phyloP scores from a whole-genome alignment of 371 early-diverging fungal genomes.

The Mortierella sp. region DNA sequence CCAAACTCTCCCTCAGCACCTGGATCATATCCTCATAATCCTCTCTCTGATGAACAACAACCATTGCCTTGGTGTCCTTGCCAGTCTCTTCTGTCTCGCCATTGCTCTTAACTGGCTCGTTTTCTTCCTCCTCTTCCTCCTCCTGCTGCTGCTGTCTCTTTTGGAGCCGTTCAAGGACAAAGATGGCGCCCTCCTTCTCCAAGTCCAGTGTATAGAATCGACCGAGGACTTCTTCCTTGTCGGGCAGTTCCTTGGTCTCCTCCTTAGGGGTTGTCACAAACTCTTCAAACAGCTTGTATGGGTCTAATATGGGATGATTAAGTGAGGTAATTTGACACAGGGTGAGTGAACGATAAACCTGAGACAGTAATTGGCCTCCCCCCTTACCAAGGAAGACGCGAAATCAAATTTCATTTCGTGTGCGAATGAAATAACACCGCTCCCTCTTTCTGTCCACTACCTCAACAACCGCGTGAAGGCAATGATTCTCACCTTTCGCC shows the following conservation, averaged over 20 bases:
- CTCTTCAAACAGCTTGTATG: slow-evolving; percentile 51
- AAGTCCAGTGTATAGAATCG: slow-evolving; percentile 48
- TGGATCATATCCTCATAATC: slow-evolving; percentile 52
- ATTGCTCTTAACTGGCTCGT: background rate
- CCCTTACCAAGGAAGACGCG: background rate
- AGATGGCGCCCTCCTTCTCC: slow-evolving; percentile 56
- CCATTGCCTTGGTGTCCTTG: background rate
- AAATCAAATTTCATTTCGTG: background rate
- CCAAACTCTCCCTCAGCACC: slow-evolving; percentile 44
- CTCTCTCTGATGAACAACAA: background rate
- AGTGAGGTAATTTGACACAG: background rate
- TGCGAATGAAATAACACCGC: background rate
- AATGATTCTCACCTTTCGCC: slow-evolving; percentile 31
- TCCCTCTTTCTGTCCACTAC: background rate
- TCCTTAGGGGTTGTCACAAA: slow-evolving; percentile 33
- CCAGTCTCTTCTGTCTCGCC: background rate
- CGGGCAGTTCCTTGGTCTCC: slow-evolving; percentile 23
- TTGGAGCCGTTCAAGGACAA: slow-evolving; percentile 36
- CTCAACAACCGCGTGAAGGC: background rate
- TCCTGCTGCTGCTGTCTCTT: slow-evolving; percentile 25
- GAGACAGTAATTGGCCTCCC: background rate
- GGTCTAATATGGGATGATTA: slow-evolving; percentile 21
- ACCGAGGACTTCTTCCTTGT: slow-evolving; percentile 54
- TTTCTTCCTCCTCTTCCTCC: slow-evolving; percentile 1
- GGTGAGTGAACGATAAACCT: background rate